Evolutionary conservation across 176 grass and related monocot species (phyloP), one percentile per base, ranked within the genome.

Genomic region (Avena eriantha): DNA sequence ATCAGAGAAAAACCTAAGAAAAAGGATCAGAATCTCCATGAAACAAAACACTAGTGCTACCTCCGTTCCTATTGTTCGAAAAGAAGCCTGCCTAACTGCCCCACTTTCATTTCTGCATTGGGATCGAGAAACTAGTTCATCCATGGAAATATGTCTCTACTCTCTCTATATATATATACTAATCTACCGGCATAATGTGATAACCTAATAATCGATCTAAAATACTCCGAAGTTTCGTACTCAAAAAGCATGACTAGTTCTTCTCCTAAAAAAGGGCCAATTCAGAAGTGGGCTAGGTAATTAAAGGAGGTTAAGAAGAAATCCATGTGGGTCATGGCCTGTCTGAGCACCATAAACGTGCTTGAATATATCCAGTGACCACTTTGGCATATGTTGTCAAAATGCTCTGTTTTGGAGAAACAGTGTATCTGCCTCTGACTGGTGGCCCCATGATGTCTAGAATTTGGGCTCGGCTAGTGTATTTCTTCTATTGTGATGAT

Each of bases 331-430:
- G 84, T 2, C 80, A 61, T 76, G 64, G 8, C 12, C 17, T 86
- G 75, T 61, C 75, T 15, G 79, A 80, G 58, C 75, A 86, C 22
- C 80, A 64, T 61, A 84, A 89, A 87, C 83, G 87, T 92, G 90
- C 45, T 83, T 83, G n/a, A 89, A 89, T 53, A 33, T 10, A 4
- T 87, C 79, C 58, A 92, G 80, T 84, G 84, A 83, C 87, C 87
- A 89, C 90, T 61, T 80, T 6, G 73, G 79, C 79, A 74, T 8
- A 31, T 60, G 83, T 49, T 73, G n/a, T 63, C 23, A 17, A 53
- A 8, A 4, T 71, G 76, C 69, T 17, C 59, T 66, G 81, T 49
- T 87, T 57, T 84, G 3, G 41, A 26, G 36, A 71, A n/a, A 71
- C n/a, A 18, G 7, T 21, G 9, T 41, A 43, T 33, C 13, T 15